Base-by-base conservation (phyloP, 2,329 filamentous ascomycete species). In the Chaetomiaceae sp. region DNA sequence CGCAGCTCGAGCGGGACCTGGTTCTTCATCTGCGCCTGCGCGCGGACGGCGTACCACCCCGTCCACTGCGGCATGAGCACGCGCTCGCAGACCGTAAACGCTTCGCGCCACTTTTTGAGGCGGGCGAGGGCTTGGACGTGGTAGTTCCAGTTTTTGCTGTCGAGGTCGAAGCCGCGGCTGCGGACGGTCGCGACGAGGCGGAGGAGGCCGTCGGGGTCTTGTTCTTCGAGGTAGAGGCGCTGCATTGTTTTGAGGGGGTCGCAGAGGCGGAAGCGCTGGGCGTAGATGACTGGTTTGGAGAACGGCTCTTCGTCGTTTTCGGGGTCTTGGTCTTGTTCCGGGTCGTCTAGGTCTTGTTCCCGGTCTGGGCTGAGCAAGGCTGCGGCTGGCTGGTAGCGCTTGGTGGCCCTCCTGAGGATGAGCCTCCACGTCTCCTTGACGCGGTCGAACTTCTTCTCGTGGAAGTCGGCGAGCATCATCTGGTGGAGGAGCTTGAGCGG, bases 101-200 rank as follows among this genome's bases (percentile, higher is more conserved):
- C 91, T 19, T 85, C 76, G 44, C 81, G 71, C 62, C 80, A 78
- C 42, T 79, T 75, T 42, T 79, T 77, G 50, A 83, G 75, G 14
- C 76, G 72, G 22, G 83, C 81, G 25, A 96, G 81, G 47, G 78
- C 70, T 62, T 87, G 82, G 51, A 96, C 78, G 59, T 88, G 84
- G 47, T 80, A 76, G 66, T 95, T 94, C 90, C 90, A 95, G 61
- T 89, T 91, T 62, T 79, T 79, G 66, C 81, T 85, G 64, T 89
- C 85, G 53, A 96, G 70, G 25, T 75, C 72, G 72, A 92, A 96
- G 11, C 91, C 92, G 37, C 79, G 76, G 1, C 68, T 66, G 8
- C 81, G 73, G 11, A 91, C 73, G n/a, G 78, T 69, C 20, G 75
- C 68, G 25, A 91, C 68, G 15, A 80, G 69, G 7, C 71, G 55